These are phyloP conservation scores for Breviolum minutum DNA, from an alignment of 73 alveolate species.

Conservation along the genomic window DNA sequence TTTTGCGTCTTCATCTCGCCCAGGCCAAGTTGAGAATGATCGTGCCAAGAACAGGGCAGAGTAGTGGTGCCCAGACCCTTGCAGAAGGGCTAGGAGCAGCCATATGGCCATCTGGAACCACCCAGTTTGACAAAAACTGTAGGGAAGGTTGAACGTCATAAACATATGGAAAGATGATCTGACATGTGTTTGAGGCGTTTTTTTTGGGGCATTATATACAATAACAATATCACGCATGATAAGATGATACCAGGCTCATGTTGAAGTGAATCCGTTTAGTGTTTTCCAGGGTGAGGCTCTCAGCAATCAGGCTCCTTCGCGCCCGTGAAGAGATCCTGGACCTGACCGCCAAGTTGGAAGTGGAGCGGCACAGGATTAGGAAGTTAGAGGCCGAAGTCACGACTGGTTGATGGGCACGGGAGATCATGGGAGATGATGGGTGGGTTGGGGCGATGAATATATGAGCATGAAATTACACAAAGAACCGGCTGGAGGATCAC, in stretches of 20 bases:
- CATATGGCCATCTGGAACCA: too few species aligned
- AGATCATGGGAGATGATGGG: too few species aligned
- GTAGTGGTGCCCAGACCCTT: neutral
- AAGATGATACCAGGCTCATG: neutral
- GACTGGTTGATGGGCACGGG: neutral
- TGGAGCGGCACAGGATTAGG: constrained; percentile 42
- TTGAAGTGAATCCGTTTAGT: neutral
- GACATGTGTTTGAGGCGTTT: too few species aligned
- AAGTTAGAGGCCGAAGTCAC: neutral
- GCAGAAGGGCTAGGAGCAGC: neutral
- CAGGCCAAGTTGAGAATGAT: constrained; percentile 62
- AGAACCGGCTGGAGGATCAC: too few species aligned
- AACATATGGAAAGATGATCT: too few species aligned
- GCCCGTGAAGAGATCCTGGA: constrained; percentile 72
- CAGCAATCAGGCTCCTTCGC: constrained; percentile 27
- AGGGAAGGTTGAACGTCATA: too few species aligned
- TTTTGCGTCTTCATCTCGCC: neutral
- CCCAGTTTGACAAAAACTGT: too few species aligned
- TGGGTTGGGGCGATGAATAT: too few species aligned
- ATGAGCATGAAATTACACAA: too few species aligned
- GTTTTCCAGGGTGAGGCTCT: neutral
- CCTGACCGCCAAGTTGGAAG: constrained; percentile 58
- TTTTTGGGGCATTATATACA: too few species aligned
- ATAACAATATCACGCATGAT: neutral
- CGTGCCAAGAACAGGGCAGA: constrained; percentile 54